Conservation (phyloP, 129 eudicot genomes). For the sunflower (Helianthus annuus) region DNA sequence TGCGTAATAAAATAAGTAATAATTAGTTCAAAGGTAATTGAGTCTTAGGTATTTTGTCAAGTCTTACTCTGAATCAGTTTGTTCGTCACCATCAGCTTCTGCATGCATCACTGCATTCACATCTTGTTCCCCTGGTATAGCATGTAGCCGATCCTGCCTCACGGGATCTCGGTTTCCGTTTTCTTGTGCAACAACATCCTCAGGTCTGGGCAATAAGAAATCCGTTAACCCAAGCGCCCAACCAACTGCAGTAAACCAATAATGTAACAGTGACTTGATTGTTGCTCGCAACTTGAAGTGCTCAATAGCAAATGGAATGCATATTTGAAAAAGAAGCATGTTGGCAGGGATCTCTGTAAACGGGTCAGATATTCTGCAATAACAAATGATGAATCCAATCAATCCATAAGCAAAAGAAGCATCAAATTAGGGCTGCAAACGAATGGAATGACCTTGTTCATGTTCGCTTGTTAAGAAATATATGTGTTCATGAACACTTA, state of each 20-base stretch:
- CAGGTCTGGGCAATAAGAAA: constrained; percentile 76
- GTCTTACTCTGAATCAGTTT: constrained; percentile 68
- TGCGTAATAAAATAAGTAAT: background rate
- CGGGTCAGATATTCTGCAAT: constrained; percentile 89
- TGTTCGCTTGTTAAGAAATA: too few relatives aligned
- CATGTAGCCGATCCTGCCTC: constrained; percentile 54
- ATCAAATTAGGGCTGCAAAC: background rate
- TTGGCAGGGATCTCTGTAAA: constrained; percentile 97
- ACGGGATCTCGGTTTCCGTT: constrained; percentile 57
- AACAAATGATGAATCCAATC: background rate
- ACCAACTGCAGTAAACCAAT: constrained; percentile 88
- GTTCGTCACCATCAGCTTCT: constrained; percentile 56
- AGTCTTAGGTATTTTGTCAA: background rate
- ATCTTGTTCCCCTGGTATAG: constrained; percentile 44
- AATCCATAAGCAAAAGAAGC: constrained; percentile 16
- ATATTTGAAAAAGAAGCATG: constrained; percentile 93
- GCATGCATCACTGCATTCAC: constrained; percentile 47
- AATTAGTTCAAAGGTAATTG: background rate
- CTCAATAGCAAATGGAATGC: constrained; percentile 96
- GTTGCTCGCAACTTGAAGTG: constrained; percentile 87
- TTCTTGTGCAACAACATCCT: constrained; percentile 60
- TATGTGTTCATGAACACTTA: too few relatives aligned
- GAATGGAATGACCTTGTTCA: too few relatives aligned
- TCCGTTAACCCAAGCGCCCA: constrained; percentile 85
- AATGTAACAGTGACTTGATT: constrained; percentile 74